These are phyloP conservation scores for Dacryopinax primogenitus DNA, from an alignment of 768 basidiomycete species.

Conservation along the genomic window DNA sequence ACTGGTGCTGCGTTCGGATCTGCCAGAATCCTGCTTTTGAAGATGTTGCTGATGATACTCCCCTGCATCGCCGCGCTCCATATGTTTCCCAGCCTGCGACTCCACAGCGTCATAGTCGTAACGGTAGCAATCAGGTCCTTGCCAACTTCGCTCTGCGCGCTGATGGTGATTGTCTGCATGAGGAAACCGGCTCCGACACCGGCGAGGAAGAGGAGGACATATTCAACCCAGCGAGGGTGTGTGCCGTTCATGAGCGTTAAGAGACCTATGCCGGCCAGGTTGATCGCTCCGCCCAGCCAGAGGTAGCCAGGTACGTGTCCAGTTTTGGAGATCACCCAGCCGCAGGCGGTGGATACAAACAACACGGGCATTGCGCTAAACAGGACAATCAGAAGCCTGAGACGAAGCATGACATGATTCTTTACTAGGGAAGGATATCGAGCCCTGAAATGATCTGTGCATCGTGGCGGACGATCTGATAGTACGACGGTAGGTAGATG, in stretches of 20 bases:
- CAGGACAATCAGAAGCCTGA: neutral
- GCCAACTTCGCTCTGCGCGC: neutral
- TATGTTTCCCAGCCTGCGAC: neutral
- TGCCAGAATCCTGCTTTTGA: neutral
- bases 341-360: neutral
- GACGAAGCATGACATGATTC: neutral
- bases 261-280: neutral
- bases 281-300: neutral
- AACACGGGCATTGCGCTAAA: neutral
- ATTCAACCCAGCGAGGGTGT: neutral
- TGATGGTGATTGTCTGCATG: neutral
- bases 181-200: neutral
- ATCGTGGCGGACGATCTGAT: slow-evolving; percentile 2
- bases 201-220: neutral
- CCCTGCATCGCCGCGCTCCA: neutral
- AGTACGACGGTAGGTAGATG: neutral
- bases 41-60: neutral
- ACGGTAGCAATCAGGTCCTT: neutral
- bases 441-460: neutral
- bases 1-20: neutral
- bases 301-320: neutral
- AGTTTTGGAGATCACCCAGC: neutral
- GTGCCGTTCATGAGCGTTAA: neutral
- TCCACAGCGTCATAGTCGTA: neutral
- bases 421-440: neutral